Base-by-base conservation (phyloP, 805 yeast species). In the Isabelozyma pseudorhagii region DNA sequence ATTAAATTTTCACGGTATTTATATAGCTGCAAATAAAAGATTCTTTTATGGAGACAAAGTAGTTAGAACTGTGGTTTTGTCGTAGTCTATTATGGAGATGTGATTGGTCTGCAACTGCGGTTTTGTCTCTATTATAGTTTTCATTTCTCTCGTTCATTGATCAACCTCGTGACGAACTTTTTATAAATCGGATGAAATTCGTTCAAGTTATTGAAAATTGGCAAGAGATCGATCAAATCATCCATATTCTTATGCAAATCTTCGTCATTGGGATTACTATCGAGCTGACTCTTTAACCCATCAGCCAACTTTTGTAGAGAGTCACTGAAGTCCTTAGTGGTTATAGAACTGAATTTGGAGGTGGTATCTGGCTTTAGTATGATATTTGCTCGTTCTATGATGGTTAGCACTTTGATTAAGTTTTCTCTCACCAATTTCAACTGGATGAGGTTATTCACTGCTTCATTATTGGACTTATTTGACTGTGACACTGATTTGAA, bases 191-290 rank as follows among this genome's bases (percentile, higher is more conserved):
- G 69, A 47, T 79, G 71, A 60, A 84, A 86, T 28, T 73, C 71
- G 2, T 75, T 66, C 44, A 85, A 61, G 15, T 77, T 78, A 54
- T 75, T 74, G 58, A 86, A 84, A 14, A 84, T 63, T 0, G 84
- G 83, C 44, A 71, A 65, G 46, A 84, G 57, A 5, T 72, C 73
- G 18, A 73, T 67, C 61, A 86, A 68, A 28, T 75, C 72, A 38
- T 80, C 75, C 15, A 82, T 68, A 46, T 78, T 78, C 8, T 64
- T 11, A 11, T 27, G n/a, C 9, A 42, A 14, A 18, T 40, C 42
- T 6, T 11, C 62, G 13, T 77, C 46, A 1, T 63, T 54, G 17
- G 72, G 72, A 3, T 51, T 55, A 8, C 51, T 48, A 3, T 50
- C 59, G n/a, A 81, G 59, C 42, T 77, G 77, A 17, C 72, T 74